phyloP scores from a whole-genome alignment of 78 protist species.

The Dictyostelium brefeldianum region DNA sequence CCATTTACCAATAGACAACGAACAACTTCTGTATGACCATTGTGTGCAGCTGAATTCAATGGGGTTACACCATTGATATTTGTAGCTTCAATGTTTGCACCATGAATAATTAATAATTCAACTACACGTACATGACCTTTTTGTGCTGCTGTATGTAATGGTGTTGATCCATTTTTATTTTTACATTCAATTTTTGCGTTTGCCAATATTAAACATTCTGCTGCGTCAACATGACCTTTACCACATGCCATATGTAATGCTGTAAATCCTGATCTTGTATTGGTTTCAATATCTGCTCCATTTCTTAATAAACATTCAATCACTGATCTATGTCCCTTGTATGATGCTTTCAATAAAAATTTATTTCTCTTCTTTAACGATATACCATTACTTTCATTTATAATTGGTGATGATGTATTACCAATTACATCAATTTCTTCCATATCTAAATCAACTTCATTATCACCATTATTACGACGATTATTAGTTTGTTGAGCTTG shows the following conservation, averaged over 20 bases:
- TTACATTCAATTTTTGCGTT: conserved; percentile 71
- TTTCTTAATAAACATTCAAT: conserved; percentile 48
- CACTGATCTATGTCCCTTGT: conserved; percentile 75
- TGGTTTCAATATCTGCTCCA: conserved; percentile 76
- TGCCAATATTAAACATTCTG: conserved; percentile 49
- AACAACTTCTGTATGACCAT: conserved; percentile 79
- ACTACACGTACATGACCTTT: conserved; percentile 75
- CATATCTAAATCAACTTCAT: conserved; percentile 65
- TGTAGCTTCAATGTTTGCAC: conserved; percentile 72
- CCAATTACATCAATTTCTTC: conserved; percentile 60
- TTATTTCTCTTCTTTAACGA: conserved; percentile 51
- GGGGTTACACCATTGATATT: conserved; percentile 78
- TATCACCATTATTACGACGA: neutral
- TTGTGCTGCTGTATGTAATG: conserved; percentile 75
- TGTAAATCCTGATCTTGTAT: conserved; percentile 66
- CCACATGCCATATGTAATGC: conserved; percentile 83
- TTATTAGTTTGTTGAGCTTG: neutral
- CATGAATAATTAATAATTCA: conserved; percentile 41
- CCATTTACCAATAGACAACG: conserved; percentile 22
- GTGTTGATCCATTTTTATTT: conserved; percentile 76
- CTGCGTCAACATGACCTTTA: conserved; percentile 68
- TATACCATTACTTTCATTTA: conserved; percentile 36
- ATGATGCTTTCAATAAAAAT: conserved; percentile 69
- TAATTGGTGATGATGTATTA: conserved; percentile 35
- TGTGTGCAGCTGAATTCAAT: conserved; percentile 77